A percentile compares a stretch with the other conserved stretches of the same genome.
Evolutionary conservation across 306 rosid species (phyloP).

Genomic region (Malus sylvestris): DNA sequence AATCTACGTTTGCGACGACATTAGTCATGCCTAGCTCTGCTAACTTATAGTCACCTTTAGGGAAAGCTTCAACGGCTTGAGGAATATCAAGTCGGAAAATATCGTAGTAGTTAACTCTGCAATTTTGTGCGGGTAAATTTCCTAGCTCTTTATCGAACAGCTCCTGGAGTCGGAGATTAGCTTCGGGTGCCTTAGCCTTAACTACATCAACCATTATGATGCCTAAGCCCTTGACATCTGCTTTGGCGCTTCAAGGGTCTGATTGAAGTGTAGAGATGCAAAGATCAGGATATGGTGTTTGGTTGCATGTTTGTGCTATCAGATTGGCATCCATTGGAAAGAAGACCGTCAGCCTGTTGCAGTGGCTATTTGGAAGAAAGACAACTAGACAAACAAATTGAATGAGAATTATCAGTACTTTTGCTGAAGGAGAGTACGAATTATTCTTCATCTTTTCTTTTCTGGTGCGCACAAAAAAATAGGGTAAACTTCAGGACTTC

Average conservation of each 20-base stretch:
- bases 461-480: too few species aligned
- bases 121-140: too few species aligned
- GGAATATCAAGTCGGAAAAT: conserved; percentile 11
- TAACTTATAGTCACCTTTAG: conserved; percentile 28
- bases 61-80: conserved; percentile 28
- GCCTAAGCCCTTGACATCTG: conserved; percentile 28
- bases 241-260: conserved; percentile 18
- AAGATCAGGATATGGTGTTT: conserved; percentile 40
- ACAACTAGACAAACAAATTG: conserved; percentile 3
- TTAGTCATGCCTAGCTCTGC: not conserved
- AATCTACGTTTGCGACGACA: too few species aligned
- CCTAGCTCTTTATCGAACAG: not conserved
- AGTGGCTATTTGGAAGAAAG: conserved; percentile 20
- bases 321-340: conserved; percentile 11
- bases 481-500: too few species aligned
- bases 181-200: conserved; percentile 4
- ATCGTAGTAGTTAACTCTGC: too few species aligned
- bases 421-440: too few species aligned
- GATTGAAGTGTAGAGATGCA: conserved; percentile 41
- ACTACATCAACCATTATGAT: conserved; percentile 23
- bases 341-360: conserved; percentile 4
- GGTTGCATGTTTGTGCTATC: conserved; percentile 39
- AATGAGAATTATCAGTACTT: not conserved
- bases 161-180: not conserved
- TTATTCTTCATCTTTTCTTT: too few species aligned